These are phyloP conservation scores for Xylaria sp. DNA, from an alignment of 2,329 filamentous ascomycete species.

Conservation along the genomic window DNA sequence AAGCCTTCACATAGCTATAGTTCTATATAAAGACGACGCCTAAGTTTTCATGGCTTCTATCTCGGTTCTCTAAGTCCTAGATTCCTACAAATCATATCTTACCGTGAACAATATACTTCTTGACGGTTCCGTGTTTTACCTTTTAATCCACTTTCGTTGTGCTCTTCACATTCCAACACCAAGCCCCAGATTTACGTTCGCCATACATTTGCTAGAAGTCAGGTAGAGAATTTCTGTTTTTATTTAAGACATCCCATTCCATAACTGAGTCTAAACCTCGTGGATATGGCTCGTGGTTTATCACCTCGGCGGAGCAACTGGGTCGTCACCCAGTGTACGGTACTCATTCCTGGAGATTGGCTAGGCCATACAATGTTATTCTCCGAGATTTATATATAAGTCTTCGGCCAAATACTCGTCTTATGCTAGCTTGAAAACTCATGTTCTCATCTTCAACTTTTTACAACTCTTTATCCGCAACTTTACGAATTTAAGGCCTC, in stretches of 20 bases:
- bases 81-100: constrained; percentile 20
- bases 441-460: neutral
- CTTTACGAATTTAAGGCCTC: neutral
- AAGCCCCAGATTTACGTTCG: constrained; percentile 38
- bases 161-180: constrained; percentile 40
- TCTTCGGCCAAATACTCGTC: constrained; percentile 10
- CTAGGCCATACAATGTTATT: constrained; percentile 8
- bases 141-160: neutral
- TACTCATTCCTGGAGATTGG: constrained; percentile 41
- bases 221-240: constrained; percentile 40
- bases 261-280: constrained; percentile 28
- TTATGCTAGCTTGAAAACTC: neutral
- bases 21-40: constrained; percentile 3
- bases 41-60: neutral
- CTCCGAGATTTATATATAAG: constrained; percentile 25
- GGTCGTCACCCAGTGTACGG: constrained; percentile 41
- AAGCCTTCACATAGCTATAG: constrained; percentile 4
- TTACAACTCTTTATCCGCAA: neutral
- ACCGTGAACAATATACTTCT: neutral
- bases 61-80: constrained; percentile 7
- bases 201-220: constrained; percentile 27
- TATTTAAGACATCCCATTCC: constrained; percentile 47
- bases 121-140: neutral
- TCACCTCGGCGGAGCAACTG: constrained; percentile 28
- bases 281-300: constrained; percentile 31